Conservation (phyloP, 2,329 filamentous ascomycete genomes). For the Teratosphaeria viscida region DNA sequence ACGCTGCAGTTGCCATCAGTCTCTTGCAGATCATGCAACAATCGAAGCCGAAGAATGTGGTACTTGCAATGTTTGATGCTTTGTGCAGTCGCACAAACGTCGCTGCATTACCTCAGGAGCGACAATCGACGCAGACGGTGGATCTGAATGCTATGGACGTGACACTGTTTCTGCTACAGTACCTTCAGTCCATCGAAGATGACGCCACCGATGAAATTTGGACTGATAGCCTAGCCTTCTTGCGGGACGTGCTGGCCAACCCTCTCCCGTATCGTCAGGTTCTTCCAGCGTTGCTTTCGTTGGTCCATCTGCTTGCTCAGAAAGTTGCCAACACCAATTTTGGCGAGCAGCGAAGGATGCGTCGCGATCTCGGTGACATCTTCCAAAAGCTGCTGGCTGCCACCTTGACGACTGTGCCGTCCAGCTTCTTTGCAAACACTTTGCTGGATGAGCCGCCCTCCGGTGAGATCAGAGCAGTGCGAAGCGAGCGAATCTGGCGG, state of each 20-base stretch:
- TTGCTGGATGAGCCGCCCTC: constrained; percentile 19
- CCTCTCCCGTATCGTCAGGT: constrained; percentile 92
- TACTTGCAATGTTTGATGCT: constrained; percentile 90
- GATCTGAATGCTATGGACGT: constrained; percentile 74
- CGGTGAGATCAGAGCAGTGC: neutral
- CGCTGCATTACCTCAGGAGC: constrained; percentile 60
- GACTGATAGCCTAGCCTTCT: constrained; percentile 83
- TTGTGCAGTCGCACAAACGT: constrained; percentile 93
- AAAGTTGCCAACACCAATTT: constrained; percentile 98
- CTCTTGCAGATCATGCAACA: constrained; percentile 85
- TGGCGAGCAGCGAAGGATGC: constrained; percentile 86
- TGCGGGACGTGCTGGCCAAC: constrained; percentile 82
- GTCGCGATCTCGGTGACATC: constrained; percentile 81
- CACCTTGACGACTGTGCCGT: constrained; percentile 62
- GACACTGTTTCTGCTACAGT: constrained; percentile 80
- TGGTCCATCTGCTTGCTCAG: constrained; percentile 78
- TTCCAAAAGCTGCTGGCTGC: constrained; percentile 81
- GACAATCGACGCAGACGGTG: constrained; percentile 82
- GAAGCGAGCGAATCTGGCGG: neutral
- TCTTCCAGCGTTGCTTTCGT: constrained; percentile 73
- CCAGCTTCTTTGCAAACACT: constrained; percentile 1
- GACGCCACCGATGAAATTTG: constrained; percentile 98
- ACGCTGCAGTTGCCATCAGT: constrained; percentile 58
- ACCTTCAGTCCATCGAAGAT: constrained; percentile 81
- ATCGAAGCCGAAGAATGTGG: constrained; percentile 79